phyloP scores from a whole-genome alignment of 2,329 filamentous ascomycete species.

The Colletotrichum truncatum region DNA sequence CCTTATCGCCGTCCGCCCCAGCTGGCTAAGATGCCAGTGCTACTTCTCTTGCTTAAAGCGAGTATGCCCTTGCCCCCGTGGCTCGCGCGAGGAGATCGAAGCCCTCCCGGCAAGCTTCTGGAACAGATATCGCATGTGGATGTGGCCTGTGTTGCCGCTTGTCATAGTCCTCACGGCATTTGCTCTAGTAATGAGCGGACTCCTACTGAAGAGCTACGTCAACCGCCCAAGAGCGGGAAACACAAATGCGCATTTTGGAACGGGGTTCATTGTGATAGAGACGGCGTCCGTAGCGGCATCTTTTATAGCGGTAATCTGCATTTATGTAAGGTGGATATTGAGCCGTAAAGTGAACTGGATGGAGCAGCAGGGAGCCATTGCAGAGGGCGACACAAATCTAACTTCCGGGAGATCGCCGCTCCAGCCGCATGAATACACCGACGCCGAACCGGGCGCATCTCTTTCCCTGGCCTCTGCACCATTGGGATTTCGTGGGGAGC shows the following conservation, averaged over 20 bases:
- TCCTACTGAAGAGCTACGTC: slow-evolving; percentile 8
- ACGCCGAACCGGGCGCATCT: neutral
- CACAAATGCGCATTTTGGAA: slow-evolving; percentile 7
- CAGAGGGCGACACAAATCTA: neutral
- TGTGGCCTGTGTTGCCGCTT: neutral
- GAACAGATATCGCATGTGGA: slow-evolving; percentile 29
- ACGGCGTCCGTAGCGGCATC: neutral
- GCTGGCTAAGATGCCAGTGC: slow-evolving; percentile 25
- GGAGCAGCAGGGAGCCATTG: slow-evolving; percentile 15
- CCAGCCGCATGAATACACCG: neutral
- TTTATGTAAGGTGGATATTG: neutral
- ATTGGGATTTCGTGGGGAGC: too few relatives aligned
- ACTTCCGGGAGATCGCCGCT: neutral
- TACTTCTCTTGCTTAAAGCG: slow-evolving; percentile 24
- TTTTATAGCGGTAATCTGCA: neutral
- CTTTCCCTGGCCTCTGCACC: neutral
- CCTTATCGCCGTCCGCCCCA: slow-evolving; percentile 12
- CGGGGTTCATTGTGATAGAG: neutral
- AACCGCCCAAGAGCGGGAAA: neutral
- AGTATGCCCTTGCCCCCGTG: slow-evolving; percentile 27
- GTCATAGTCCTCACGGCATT: neutral
- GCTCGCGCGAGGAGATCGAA: slow-evolving; percentile 28
- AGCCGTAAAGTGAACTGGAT: slow-evolving; percentile 13
- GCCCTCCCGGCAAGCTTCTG: slow-evolving; percentile 18
- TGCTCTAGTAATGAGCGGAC: neutral